Evolutionary conservation across 140 eudicot species (phyloP).

Genomic region (Senecio squalidus): DNA sequence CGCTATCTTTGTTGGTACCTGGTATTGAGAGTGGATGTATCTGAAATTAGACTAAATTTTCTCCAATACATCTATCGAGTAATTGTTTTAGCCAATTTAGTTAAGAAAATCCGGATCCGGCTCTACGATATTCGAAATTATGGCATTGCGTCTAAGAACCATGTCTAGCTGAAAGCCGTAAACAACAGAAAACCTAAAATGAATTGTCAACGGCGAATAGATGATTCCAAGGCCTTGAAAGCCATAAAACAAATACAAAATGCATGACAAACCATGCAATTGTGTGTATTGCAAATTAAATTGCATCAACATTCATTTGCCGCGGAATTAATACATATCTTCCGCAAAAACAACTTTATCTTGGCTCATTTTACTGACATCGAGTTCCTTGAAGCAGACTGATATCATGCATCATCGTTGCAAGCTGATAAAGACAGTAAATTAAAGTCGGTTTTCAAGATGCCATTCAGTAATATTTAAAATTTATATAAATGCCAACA

Average conservation of each 20-base stretch:
- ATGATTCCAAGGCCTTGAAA: neutral
- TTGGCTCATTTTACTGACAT: neutral
- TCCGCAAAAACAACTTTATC: constrained; percentile 11
- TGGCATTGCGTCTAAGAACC: no score
- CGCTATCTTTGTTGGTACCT: no score
- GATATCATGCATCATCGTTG: constrained; percentile 30
- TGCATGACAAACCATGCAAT: neutral
- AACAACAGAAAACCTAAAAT: neutral
- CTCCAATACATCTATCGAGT: no score
- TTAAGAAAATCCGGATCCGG: no score
- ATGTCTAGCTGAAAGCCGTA: no score
- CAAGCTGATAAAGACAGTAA: constrained; percentile 28
- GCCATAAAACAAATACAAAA: neutral
- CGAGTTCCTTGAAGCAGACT: neutral
- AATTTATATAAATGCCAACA: neutral
- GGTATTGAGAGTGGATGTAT: no score
- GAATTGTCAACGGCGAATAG: neutral
- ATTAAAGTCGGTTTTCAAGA: constrained; percentile 7
- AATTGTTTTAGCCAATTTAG: no score
- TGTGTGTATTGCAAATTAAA: neutral
- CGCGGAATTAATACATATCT: neutral
- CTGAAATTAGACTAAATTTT: no score
- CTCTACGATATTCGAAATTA: no score
- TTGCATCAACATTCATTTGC: neutral
- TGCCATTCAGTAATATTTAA: neutral